These are phyloP conservation scores for Podospora fimiseda DNA, from an alignment of 495 filamentous ascomycete genomes.

Conservation along the genomic window DNA sequence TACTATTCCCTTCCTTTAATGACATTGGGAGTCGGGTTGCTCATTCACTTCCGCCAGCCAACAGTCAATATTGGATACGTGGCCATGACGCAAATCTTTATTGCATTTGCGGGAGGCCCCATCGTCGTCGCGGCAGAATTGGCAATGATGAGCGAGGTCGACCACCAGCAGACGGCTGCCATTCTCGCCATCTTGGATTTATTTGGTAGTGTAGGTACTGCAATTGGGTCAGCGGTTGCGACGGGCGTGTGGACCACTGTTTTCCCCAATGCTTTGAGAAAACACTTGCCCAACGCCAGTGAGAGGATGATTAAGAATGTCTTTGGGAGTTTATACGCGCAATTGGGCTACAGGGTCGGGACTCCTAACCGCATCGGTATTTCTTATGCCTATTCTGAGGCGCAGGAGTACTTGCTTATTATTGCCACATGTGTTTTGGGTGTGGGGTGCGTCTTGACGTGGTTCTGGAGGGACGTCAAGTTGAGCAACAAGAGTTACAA, in stretches of 20 bases:
- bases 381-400: constrained; percentile 46
- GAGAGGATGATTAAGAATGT: constrained; percentile 43
- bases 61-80: constrained; percentile 50
- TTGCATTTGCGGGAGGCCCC: constrained; percentile 56
- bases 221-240: constrained; percentile 53
- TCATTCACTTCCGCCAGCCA: constrained; percentile 38
- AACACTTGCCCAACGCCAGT: constrained; percentile 46
- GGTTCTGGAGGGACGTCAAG: constrained; percentile 49
- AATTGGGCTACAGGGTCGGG: constrained; percentile 49
- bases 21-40: constrained; percentile 64
- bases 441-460: constrained; percentile 34
- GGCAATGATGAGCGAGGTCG: constrained; percentile 56
- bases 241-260: constrained; percentile 59
- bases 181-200: constrained; percentile 56
- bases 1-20: constrained; percentile 58
- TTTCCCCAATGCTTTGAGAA: constrained; percentile 44
- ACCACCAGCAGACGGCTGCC: constrained; percentile 57
- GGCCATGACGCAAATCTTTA: constrained; percentile 72
- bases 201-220: constrained; percentile 56
- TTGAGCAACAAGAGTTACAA: constrained; percentile 40
- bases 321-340: constrained; percentile 44
- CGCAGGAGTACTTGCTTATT: constrained; percentile 49
- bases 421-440: constrained; percentile 41
- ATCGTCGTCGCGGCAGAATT: constrained; percentile 56
- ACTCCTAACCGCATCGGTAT: constrained; percentile 46